phyloP scores from a whole-genome alignment of 352 stramenopile species.

The Phytophthora vignae region DNA sequence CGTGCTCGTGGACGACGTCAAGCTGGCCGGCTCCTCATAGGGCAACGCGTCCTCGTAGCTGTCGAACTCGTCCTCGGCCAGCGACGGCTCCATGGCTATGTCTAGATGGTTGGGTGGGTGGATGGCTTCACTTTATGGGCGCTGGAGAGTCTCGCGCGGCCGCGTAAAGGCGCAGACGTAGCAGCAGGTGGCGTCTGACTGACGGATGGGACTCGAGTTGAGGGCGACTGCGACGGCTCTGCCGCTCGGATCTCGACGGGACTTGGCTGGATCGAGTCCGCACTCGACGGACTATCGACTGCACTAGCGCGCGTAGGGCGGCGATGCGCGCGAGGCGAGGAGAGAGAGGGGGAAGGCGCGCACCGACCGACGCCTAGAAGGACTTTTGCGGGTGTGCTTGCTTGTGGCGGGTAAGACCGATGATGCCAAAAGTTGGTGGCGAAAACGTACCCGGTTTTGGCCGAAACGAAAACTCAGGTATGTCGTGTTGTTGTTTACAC shows the following conservation, averaged over 20 bases:
- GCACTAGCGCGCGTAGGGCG: constrained; percentile 5
- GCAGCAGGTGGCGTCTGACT: constrained; percentile 20
- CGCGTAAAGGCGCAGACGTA: constrained; percentile 31
- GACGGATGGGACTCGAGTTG: constrained; percentile 8
- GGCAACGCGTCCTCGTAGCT: constrained; percentile 35
- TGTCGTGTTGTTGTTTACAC: constrained; percentile 32
- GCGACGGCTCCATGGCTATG: constrained; percentile 33
- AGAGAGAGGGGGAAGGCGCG: constrained; percentile 24
- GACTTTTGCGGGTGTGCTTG: constrained; percentile 27
- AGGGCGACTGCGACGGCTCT: constrained; percentile 20
- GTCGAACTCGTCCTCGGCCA: constrained; percentile 36
- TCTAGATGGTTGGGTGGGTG: background rate
- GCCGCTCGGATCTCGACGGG: constrained; percentile 18
- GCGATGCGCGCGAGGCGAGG: constrained; percentile 1
- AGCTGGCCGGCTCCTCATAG: constrained; percentile 39
- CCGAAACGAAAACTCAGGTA: constrained; percentile 32
- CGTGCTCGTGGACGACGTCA: constrained; percentile 50
- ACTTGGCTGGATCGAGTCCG: constrained; percentile 7
- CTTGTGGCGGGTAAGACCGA: background rate
- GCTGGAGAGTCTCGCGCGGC: background rate
- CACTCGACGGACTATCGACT: constrained; percentile 13
- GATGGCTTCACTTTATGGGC: constrained; percentile 4
- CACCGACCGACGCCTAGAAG: constrained; percentile 26
- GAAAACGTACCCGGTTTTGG: background rate
- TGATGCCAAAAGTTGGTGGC: no score